Percentiles rank a stretch among this genome's conserved stretches.
Conservation (phyloP, 306 rosid species). For the Trifolium pratense region DNA sequence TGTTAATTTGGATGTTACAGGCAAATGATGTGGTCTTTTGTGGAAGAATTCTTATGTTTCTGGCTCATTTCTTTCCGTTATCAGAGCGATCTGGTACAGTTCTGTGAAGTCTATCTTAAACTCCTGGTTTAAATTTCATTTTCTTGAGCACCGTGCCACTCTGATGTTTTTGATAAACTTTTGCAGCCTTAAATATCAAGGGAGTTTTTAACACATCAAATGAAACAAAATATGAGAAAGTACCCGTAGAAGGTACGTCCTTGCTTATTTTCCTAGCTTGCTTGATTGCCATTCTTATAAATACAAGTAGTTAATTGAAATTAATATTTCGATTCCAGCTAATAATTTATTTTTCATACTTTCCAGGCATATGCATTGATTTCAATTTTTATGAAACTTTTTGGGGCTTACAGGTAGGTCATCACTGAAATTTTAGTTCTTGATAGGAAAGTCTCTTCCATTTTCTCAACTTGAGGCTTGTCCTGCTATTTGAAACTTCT, state of each 20-base stretch:
- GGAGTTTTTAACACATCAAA: conserved; percentile 98
- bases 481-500: conserved; percentile 10
- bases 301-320: neutral
- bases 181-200: conserved; percentile 91
- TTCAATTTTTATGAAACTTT: conserved; percentile 97
- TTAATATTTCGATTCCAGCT: conserved; percentile 13
- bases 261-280: conserved; percentile 32
- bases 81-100: conserved; percentile 92
- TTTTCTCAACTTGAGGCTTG: conserved; percentile 23
- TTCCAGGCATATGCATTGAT: conserved; percentile 92
- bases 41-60: conserved; percentile 95
- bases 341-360: conserved; percentile 33
- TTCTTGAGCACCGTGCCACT: conserved; percentile 28
- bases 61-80: conserved; percentile 93
- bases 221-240: conserved; percentile 95
- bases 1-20: conserved; percentile 48
- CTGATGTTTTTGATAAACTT: conserved; percentile 40
- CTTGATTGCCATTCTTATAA: conserved; percentile 25
- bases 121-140: conserved; percentile 35
- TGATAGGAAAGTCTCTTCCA: conserved; percentile 15
- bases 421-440: conserved; percentile 34
- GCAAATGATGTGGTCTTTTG: conserved; percentile 97
- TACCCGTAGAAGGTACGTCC: conserved; percentile 74
- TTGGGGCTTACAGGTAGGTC: conserved; percentile 93
- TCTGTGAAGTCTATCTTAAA: conserved; percentile 28